Evolutionary conservation across 2,329 filamentous ascomycete species (phyloP).

Genomic region (Septoria linicola): DNA sequence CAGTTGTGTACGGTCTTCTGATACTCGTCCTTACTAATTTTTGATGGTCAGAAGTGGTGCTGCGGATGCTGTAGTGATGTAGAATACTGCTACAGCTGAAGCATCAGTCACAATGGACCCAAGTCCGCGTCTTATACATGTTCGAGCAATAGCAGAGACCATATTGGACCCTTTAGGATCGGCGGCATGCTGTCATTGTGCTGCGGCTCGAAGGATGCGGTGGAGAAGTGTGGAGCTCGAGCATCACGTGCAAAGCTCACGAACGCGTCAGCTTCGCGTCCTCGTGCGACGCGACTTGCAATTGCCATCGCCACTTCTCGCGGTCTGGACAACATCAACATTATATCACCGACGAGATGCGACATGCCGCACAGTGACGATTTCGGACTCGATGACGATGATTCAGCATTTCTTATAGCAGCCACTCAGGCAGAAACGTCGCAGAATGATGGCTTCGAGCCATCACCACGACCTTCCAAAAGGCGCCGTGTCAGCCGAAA

Average conservation of each 20-base stretch:
- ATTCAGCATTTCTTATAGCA: slow-evolving; percentile 35
- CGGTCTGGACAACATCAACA: slow-evolving; percentile 1
- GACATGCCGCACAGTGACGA: slow-evolving; percentile 37
- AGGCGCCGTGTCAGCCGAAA: slow-evolving; percentile 26
- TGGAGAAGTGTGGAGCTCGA: not conserved
- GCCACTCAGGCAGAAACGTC: slow-evolving; percentile 36
- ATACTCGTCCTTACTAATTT: not conserved
- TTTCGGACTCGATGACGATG: slow-evolving; percentile 36
- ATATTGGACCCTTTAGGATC: not conserved
- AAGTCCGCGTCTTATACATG: not conserved
- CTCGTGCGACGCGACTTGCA: slow-evolving; percentile 5
- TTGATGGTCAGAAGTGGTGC: not conserved
- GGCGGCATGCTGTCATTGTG: slow-evolving; percentile 9
- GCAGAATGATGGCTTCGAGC: slow-evolving; percentile 33
- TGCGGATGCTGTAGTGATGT: not conserved
- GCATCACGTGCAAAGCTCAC: not conserved
- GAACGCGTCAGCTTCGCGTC: slow-evolving; percentile 7
- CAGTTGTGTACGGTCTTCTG: slow-evolving; percentile 8
- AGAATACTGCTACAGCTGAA: no score
- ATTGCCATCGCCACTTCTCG: slow-evolving; percentile 5
- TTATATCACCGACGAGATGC: slow-evolving; percentile 14
- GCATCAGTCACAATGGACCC: not conserved
- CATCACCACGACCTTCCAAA: slow-evolving; percentile 38
- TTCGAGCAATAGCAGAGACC: slow-evolving; percentile 1
- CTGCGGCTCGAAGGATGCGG: not conserved